Conservation (phyloP, 2,329 filamentous ascomycete genomes). For the Fusarium secorum region DNA sequence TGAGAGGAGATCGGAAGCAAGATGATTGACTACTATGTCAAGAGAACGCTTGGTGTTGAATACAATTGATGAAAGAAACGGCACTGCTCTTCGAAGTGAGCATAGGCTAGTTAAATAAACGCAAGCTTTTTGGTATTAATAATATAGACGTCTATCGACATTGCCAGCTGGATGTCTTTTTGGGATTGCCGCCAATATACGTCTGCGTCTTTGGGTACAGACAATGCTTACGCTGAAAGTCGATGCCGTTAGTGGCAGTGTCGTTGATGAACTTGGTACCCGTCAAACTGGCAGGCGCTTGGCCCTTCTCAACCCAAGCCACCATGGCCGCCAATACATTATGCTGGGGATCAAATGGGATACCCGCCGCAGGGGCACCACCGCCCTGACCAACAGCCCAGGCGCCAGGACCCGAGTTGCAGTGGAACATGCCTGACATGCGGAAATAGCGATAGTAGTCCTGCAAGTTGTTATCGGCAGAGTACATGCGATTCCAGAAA, state of each 20-base stretch:
- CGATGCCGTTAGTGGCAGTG: neutral
- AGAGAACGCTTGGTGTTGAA: rapidly evolving
- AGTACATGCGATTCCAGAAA: conserved; percentile 35
- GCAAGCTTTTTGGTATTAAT: rapidly evolving
- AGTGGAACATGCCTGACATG: conserved; percentile 62
- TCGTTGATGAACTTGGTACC: conserved; percentile 45
- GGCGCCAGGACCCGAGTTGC: conserved; percentile 55
- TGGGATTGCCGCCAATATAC: conserved; percentile 1
- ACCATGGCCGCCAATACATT: conserved; percentile 59
- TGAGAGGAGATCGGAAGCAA: neutral
- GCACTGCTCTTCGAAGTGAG: neutral
- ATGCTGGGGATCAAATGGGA: conserved; percentile 45
- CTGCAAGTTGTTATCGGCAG: conserved; percentile 46
- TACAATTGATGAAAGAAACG: too few species aligned
- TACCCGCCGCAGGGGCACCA: conserved; percentile 24
- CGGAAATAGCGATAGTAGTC: conserved; percentile 62
- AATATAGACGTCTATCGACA: neutral
- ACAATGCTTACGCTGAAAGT: conserved; percentile 21
- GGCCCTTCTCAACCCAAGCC: conserved; percentile 55
- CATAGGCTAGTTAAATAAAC: rapidly evolving
- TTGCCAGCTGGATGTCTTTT: neutral
- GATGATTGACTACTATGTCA: neutral
- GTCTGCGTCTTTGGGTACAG: conserved; percentile 15
- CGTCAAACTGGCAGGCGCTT: conserved; percentile 51
- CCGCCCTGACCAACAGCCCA: conserved; percentile 41